phyloP scores from a whole-genome alignment of 129 eudicot species.

The Mikania micrantha region DNA sequence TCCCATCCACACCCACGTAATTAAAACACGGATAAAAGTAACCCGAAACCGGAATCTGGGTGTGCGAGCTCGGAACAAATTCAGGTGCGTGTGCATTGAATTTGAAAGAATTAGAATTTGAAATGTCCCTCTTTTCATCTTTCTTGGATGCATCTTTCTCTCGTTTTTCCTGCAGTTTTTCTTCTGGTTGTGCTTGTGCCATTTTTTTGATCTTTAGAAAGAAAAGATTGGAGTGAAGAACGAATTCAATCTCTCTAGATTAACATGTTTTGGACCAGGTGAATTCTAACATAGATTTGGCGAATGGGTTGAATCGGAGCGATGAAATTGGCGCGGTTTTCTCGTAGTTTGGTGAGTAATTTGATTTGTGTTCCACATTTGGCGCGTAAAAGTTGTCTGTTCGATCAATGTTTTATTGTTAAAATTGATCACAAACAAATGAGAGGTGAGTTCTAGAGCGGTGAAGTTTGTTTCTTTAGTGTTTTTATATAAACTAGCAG shows the following conservation, averaged over 20 bases:
- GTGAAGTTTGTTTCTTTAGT: no score
- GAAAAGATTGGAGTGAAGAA: conserved; percentile 6
- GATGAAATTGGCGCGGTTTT: conserved; percentile 22
- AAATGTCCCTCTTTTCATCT: conserved; percentile 11
- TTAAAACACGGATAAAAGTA: conserved; percentile 53
- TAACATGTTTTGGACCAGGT: conserved; percentile 16
- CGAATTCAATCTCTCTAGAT: neutral
- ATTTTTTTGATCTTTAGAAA: conserved; percentile 23
- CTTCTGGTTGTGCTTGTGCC: conserved; percentile 49
- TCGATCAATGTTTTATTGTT: no score
- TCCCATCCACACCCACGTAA: conserved; percentile 32
- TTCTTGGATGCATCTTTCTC: conserved; percentile 19
- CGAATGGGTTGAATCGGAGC: conserved; percentile 21
- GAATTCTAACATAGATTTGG: conserved; percentile 24
- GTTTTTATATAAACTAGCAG: no score
- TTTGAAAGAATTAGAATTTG: conserved; percentile 32
- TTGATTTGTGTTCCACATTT: conserved; percentile 17
- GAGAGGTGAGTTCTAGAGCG: neutral
- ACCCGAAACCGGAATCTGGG: conserved; percentile 58
- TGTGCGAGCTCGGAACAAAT: conserved; percentile 64
- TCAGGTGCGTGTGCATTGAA: conserved; percentile 86
- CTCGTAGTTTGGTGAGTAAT: conserved; percentile 18
- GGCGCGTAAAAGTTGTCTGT: conserved; percentile 20
- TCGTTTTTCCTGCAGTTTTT: conserved; percentile 23
- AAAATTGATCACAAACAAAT: no score